Conservation (phyloP, 345 rosid genomes). For the Salix caprea region DNA sequence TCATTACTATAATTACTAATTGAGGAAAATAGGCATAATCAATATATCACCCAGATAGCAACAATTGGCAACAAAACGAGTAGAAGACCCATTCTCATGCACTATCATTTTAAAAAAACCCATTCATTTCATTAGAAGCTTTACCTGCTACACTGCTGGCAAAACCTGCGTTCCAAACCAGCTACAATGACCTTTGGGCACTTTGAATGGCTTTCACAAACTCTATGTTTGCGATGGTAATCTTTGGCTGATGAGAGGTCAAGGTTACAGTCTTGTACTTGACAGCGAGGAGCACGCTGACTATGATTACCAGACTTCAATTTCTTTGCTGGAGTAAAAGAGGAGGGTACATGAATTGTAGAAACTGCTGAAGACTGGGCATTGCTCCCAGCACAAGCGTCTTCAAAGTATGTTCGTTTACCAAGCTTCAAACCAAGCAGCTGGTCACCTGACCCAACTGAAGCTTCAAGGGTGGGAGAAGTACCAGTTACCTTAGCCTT, state of each 20-base stretch:
- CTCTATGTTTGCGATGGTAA: constrained; percentile 78
- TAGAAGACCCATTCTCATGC: not conserved
- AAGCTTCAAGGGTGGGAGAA: constrained; percentile 51
- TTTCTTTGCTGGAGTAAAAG: constrained; percentile 57
- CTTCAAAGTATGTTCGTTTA: constrained; percentile 63
- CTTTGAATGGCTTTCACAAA: constrained; percentile 80
- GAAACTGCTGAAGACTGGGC: constrained; percentile 40
- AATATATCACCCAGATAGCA: not conserved
- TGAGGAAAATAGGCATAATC: not conserved
- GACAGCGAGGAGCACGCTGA: constrained; percentile 45
- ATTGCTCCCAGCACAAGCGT: constrained; percentile 47
- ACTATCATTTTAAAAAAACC: not conserved
- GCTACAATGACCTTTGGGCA: constrained; percentile 66
- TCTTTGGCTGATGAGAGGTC: constrained; percentile 80
- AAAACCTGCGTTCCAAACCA: constrained; percentile 84
- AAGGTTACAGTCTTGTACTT: constrained; percentile 81
- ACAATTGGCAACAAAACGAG: not conserved
- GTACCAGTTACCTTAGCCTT: constrained; percentile 22
- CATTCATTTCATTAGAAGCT: not conserved
- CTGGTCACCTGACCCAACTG: constrained; percentile 70
- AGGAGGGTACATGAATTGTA: constrained; percentile 34
- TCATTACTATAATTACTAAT: not conserved
- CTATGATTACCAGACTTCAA: constrained; percentile 48
- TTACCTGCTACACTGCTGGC: constrained; percentile 98
- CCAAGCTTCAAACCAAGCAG: constrained; percentile 79